phyloP scores from a whole-genome alignment of 2,329 filamentous ascomycete genomes.

The Ciborinia camelliae region DNA sequence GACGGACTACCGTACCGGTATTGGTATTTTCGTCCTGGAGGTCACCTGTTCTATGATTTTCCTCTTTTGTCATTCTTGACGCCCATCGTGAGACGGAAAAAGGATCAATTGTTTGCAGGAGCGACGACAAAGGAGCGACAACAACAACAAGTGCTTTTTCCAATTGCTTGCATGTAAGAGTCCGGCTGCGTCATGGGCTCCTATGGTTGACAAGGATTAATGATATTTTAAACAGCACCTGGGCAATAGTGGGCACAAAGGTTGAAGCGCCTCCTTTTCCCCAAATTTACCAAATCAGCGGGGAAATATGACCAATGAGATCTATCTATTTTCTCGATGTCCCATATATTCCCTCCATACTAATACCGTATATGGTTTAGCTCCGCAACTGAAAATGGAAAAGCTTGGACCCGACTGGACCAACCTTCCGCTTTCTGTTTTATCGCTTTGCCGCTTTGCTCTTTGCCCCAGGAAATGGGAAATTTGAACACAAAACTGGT shows the following conservation, averaged over 20 bases:
- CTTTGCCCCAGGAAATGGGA: neutral
- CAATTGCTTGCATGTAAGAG: neutral
- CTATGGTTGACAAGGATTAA: neutral
- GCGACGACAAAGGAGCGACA: neutral
- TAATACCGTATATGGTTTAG: neutral
- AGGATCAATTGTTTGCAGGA: neutral
- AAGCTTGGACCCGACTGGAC: slow-evolving; percentile 1
- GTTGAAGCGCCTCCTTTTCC: slow-evolving; percentile 2
- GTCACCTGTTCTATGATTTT: no score
- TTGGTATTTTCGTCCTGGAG: no score
- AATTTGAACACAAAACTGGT: neutral
- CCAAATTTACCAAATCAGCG: neutral
- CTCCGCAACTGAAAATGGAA: neutral
- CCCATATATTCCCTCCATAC: neutral
- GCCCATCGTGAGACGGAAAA: neutral
- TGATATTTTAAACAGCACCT: neutral
- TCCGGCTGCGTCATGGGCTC: slow-evolving; percentile 10
- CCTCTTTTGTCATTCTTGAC: neutral
- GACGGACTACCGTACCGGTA: no score
- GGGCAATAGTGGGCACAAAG: no score
- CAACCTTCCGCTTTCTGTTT: neutral
- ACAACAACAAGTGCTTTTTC: neutral
- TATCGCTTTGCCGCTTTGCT: no score
- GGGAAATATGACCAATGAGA: neutral
- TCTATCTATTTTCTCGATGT: rapidly evolving